Evolutionary conservation across 1,284 basidiomycete species (phyloP).

Genomic region (Fomes fomentarius): DNA sequence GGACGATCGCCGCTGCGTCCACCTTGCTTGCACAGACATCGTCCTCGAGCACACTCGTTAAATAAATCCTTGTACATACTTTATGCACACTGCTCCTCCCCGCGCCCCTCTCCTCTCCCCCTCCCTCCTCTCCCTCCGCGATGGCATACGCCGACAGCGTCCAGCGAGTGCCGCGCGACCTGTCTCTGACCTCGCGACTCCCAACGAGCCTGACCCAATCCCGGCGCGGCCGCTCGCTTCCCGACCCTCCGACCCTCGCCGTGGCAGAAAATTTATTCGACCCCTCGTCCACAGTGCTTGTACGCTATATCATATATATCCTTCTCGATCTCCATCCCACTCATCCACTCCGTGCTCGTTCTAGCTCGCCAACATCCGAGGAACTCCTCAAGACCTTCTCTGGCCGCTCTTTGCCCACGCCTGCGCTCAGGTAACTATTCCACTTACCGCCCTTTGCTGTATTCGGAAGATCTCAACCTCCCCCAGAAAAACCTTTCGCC

Average conservation of each 20-base stretch:
- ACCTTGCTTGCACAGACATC: too few relatives aligned
- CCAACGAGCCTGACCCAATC: too few relatives aligned
- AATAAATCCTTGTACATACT: too few relatives aligned
- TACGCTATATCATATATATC: background rate
- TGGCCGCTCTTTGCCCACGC: slow-evolving; percentile 23
- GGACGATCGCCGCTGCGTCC: too few relatives aligned
- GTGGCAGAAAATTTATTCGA: background rate
- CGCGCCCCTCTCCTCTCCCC: too few relatives aligned
- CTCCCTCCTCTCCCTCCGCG: too few relatives aligned
- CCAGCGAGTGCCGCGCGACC: too few relatives aligned
- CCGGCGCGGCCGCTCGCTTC: too few relatives aligned
- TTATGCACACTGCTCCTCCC: too few relatives aligned
- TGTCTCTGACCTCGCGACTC: too few relatives aligned
- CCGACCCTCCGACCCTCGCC: background rate
- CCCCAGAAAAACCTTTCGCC: slow-evolving; percentile 4
- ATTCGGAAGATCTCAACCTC: background rate
- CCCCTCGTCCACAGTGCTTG: background rate
- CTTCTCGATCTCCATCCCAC: background rate
- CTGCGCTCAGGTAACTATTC: slow-evolving; percentile 13
- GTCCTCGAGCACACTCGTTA: too few relatives aligned
- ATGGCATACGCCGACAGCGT: too few relatives aligned
- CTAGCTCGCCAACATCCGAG: slow-evolving; percentile 21
- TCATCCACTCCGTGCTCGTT: background rate
- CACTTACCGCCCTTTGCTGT: background rate
- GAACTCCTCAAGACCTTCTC: slow-evolving; percentile 20